These are phyloP conservation scores for Anthoceros angustus DNA, from an alignment of 225 moss, liverwort and hornwort genomes.

Conservation along the genomic window DNA sequence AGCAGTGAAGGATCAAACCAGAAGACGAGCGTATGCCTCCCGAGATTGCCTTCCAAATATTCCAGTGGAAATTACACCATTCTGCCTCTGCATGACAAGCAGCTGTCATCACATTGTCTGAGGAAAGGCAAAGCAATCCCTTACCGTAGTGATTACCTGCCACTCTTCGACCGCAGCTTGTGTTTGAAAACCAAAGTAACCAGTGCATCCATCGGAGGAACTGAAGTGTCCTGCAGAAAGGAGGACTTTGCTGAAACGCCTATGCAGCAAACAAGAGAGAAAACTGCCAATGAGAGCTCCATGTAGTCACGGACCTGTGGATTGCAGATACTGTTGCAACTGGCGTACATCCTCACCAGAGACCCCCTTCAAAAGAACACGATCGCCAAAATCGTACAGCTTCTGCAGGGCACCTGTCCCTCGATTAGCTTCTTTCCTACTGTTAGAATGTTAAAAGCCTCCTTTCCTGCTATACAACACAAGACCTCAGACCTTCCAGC, in stretches of 20 bases:
- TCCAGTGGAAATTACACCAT: background rate
- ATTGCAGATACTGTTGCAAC: background rate
- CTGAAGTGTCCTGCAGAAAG: background rate
- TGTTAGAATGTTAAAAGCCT: too few relatives aligned
- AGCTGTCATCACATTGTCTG: background rate
- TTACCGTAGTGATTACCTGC: background rate
- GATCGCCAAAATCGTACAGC: background rate
- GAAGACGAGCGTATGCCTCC: background rate
- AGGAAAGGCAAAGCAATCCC: background rate
- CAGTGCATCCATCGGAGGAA: background rate
- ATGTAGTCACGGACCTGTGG: background rate
- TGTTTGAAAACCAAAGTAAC: slow-evolving; percentile 2
- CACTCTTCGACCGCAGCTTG: background rate
- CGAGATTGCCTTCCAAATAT: background rate
- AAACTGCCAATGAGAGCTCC: background rate
- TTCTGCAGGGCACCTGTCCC: slow-evolving; percentile 1
- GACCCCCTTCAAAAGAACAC: background rate
- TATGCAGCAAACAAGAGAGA: too few relatives aligned
- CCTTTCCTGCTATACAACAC: too few relatives aligned
- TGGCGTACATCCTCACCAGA: background rate
- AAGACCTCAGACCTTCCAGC: too few relatives aligned
- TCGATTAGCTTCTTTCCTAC: background rate
- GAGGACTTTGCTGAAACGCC: too few relatives aligned
- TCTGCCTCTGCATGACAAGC: background rate
- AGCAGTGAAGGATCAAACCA: background rate